Base-by-base conservation (phyloP, 306 rosid genomes). In the Nissolia schottii region DNA sequence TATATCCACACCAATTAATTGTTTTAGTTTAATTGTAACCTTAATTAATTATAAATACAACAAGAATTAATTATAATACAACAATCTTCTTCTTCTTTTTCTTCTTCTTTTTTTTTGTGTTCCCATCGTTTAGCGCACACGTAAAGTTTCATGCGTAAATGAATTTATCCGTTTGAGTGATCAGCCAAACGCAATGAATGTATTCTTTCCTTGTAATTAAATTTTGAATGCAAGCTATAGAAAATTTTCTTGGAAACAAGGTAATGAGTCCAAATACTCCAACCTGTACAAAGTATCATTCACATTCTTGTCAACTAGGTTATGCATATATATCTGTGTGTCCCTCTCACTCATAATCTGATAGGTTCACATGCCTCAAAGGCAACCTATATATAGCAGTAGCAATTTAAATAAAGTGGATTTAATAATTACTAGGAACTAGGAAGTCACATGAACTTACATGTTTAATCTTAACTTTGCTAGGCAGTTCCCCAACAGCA, bases 321-420 rank as follows among this genome's bases (percentile, higher is more conserved):
- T 69, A n/a, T 3, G 1, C 5, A 18, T 1, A n/a, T n/a, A n/a
- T n/a, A n/a, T 3, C 19, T 8, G 2, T 37, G 40, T 40, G 56
- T 67, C 27, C 16, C n/a, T n/a, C 63, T 5, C 32, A 16, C 37
- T 6, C 18, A 6, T 13, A 29, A 5, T 29, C 63, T 14, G 15
- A 10, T 15, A 23, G 10, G n/a, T n/a, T 50, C 75, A 72, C 65
- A 82, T 82, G 80, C 69, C 51, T 34, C 15, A 73, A 46, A 67
- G 11, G 73, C 73, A 64, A 71, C 53, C 38, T 48, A n/a, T n/a
- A n/a, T n/a, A n/a, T 48, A 71, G 16, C 34, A 22, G 18, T 5
- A 45, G 50, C 13, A 71, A 19, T 43, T 45, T 20, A 13, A 63
- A 63, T 55, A 23, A 13, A 45, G 2, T 22, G 48, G 40, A 2